Base-by-base conservation (phyloP, 2,329 filamentous ascomycete species). In the Neopestalotiopsis rosae region DNA sequence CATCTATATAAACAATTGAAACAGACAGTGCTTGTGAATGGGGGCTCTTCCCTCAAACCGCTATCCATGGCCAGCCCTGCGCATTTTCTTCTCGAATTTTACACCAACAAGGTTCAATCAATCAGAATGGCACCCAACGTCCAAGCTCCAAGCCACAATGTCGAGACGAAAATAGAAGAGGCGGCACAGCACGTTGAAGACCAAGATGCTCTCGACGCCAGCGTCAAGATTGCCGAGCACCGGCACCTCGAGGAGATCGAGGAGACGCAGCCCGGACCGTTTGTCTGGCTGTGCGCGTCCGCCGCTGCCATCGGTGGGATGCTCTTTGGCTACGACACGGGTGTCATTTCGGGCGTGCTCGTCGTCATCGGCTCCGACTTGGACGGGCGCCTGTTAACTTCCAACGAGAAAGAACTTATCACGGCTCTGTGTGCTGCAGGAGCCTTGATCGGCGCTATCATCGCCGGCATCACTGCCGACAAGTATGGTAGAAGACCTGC, bases 341-440 rank as follows among this genome's bases (percentile, higher is more conserved):
- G 61, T 63, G 61, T 63, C 61, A 63, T 63, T 13, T 63, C 61
- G 5, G 84, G 79, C 0, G 83, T 84, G 12, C 76, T 85, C 1
- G 80, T 85, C n/a, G 80, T 79, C 58, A 76, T 83, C 24, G 73
- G 77, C 32, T 72, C 73, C 58, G 79, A 81, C 65, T 81, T 87
- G 12, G 80, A 81, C 34, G 77, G 80, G 45, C 76, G 76, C 9
- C 75, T 85, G 5, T 77, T 63, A 12, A 40, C 72, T 30, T 79
- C 81, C 3, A 79, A 77, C 3, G 84, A 87, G 69, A 82, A 85
- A 70, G 85, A 88, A 71, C 77, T 87, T 34, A 81, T 87, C 45
- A 87, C 86, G 0, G 86, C 85, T 0, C 79, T 87, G 20, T 85
- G 82, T 24, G 85, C 82, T 6, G 85, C 82, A 34, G 85, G 82